Evolutionary conservation across 2,329 filamentous ascomycete genomes (phyloP).

Genomic region (Penicillium sp.): DNA sequence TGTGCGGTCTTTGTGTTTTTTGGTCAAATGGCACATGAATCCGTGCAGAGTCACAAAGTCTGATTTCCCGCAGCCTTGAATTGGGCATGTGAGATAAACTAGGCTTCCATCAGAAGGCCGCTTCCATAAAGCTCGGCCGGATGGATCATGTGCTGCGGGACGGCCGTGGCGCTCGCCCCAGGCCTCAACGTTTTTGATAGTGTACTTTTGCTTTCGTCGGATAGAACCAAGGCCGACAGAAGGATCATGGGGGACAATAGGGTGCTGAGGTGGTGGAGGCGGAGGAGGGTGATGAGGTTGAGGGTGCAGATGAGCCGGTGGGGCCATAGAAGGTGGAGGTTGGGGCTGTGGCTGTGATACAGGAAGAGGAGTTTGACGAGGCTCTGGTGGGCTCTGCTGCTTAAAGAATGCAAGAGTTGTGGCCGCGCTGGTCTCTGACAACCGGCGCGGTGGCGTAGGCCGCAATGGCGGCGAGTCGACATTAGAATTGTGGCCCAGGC

Average conservation of each 20-base stretch:
- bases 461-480: conserved; percentile 37
- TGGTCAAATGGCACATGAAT: conserved; percentile 43
- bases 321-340: conserved; percentile 20
- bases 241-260: conserved; percentile 25
- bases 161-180: conserved; percentile 42
- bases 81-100: conserved; percentile 39
- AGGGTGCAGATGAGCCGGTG: conserved; percentile 18
- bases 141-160: conserved; percentile 38
- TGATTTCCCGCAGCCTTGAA: conserved; percentile 37
- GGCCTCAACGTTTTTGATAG: conserved; percentile 41
- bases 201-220: conserved; percentile 41
- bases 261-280: conserved; percentile 14
- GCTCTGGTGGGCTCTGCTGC: conserved; percentile 40
- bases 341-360: conserved; percentile 24
- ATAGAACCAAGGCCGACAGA: conserved; percentile 27
- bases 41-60: conserved; percentile 42
- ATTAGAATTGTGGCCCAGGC: conserved; percentile 31
- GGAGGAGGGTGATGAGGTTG: conserved; percentile 15
- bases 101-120: conserved; percentile 37
- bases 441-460: conserved; percentile 36
- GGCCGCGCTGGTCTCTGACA: conserved; percentile 41
- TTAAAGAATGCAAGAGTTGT: conserved; percentile 42
- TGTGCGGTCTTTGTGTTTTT: conserved; percentile 41
- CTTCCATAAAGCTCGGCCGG: conserved; percentile 39
- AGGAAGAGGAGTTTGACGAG: conserved; percentile 29